phyloP scores from a whole-genome alignment of 2,329 filamentous ascomycete genomes.

The Elsinoe perseae region DNA sequence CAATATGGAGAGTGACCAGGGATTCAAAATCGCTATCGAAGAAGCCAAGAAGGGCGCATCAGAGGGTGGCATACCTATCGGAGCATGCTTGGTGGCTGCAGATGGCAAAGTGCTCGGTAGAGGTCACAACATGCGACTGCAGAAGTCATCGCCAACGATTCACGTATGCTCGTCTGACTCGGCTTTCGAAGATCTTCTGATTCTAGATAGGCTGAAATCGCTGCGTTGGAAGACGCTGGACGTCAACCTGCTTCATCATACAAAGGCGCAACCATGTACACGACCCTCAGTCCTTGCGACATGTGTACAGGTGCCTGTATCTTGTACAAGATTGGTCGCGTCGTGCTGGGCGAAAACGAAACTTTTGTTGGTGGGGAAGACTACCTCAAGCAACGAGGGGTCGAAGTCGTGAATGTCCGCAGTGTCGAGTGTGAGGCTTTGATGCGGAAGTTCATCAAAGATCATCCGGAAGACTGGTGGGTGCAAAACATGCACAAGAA shows the following conservation, averaged over 20 bases:
- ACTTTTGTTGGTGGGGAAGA: conserved; percentile 67
- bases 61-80: conserved; percentile 53
- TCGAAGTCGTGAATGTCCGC: conserved; percentile 66
- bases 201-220: conserved; percentile 59
- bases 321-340: conserved; percentile 64
- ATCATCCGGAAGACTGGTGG: conserved; percentile 65
- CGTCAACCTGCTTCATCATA: conserved; percentile 62
- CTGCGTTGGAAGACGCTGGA: conserved; percentile 66
- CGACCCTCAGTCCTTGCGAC: conserved; percentile 69
- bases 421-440: conserved; percentile 57
- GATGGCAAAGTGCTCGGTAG: conserved; percentile 63
- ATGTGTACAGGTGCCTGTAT: conserved; percentile 76
- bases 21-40: conserved; percentile 51
- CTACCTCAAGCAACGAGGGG: conserved; percentile 57
- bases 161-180: conserved; percentile 47
- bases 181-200: not conserved
- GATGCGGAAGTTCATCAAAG: conserved; percentile 64
- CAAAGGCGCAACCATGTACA: conserved; percentile 63
- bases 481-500: conserved; percentile 14
- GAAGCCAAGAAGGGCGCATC: conserved; percentile 48
- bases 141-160: conserved; percentile 62
- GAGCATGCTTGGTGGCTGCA: conserved; percentile 56
- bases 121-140: conserved; percentile 69
- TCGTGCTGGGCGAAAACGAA: conserved; percentile 71
- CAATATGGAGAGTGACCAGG: conserved; percentile 25